These are phyloP conservation scores for Millerago galiae DNA, from an alignment of 805 yeast species.

Conservation along the genomic window DNA sequence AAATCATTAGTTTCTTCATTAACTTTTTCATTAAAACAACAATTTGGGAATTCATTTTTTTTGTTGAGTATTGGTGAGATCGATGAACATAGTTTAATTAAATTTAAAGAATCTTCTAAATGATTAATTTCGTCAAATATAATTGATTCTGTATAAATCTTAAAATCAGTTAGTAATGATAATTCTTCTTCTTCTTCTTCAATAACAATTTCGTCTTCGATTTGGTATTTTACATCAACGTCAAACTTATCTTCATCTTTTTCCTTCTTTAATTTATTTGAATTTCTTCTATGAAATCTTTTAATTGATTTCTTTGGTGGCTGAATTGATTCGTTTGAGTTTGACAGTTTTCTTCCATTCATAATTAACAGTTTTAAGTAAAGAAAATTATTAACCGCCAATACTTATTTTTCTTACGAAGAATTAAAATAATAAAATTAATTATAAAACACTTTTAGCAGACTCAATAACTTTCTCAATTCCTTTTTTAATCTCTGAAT, in stretches of 20 bases:
- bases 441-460: constrained; percentile 3
- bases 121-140: not conserved
- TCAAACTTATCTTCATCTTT: not conserved
- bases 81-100: not conserved
- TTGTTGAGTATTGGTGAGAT: not conserved
- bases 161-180: not conserved
- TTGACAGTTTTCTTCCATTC: not conserved
- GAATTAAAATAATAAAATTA: not conserved
- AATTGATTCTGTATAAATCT: not conserved
- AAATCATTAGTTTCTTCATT: not conserved
- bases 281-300: not conserved
- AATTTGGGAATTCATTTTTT: not conserved
- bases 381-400: not conserved
- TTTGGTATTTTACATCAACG: too few species aligned
- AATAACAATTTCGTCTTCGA: not conserved
- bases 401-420: not conserved
- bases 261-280: not conserved
- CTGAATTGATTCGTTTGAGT: not conserved
- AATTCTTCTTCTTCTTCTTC: not conserved
- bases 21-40: constrained; percentile 4
- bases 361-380: not conserved
- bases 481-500: not conserved
- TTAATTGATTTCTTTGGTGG: not conserved
- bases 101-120: not conserved
- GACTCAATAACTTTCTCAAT: constrained; percentile 7